A percentile compares a stretch with the other conserved stretches of the same genome.
phyloP scores from a whole-genome alignment of 31 red algal species.

The Asparagopsis taxiformis region DNA sequence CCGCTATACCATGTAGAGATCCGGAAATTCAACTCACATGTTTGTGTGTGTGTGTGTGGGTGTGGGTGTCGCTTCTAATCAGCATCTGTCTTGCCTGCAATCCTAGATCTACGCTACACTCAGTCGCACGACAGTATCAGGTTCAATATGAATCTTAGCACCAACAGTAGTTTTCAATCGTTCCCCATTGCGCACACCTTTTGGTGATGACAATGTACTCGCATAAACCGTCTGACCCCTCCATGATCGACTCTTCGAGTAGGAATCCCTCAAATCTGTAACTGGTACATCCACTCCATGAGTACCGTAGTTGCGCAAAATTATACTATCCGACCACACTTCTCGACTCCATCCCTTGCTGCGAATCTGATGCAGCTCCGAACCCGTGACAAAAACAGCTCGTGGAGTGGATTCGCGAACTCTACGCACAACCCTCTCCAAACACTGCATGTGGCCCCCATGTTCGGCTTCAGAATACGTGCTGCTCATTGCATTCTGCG shows the following conservation, averaged over 20 bases:
- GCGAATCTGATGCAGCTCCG: constrained; percentile 77
- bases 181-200: neutral
- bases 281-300: constrained; percentile 11
- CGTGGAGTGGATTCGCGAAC: constrained; percentile 21
- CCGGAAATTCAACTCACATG: neutral
- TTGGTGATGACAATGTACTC: neutral
- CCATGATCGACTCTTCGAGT: constrained; percentile 8
- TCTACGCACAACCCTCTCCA: constrained; percentile 17
- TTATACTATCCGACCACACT: constrained; percentile 41
- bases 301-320: constrained; percentile 55
- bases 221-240: neutral
- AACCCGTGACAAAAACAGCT: constrained; percentile 56
- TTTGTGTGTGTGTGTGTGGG: neutral
- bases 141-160: neutral
- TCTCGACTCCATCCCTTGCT: constrained; percentile 65
- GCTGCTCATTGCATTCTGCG: constrained; percentile 68
- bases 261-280: constrained; percentile 30
- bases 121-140: constrained; percentile 27
- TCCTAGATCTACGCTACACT: constrained; percentile 1
- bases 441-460: constrained; percentile 34
- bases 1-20: neutral
- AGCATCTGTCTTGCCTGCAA: neutral
- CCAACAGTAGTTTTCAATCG: neutral
- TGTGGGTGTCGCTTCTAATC: neutral
- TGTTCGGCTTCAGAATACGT: constrained; percentile 33